A percentile compares a stretch with the other conserved stretches of the same genome.
phyloP scores from a whole-genome alignment of 306 rosid species.

The Adenanthera pavonina region DNA sequence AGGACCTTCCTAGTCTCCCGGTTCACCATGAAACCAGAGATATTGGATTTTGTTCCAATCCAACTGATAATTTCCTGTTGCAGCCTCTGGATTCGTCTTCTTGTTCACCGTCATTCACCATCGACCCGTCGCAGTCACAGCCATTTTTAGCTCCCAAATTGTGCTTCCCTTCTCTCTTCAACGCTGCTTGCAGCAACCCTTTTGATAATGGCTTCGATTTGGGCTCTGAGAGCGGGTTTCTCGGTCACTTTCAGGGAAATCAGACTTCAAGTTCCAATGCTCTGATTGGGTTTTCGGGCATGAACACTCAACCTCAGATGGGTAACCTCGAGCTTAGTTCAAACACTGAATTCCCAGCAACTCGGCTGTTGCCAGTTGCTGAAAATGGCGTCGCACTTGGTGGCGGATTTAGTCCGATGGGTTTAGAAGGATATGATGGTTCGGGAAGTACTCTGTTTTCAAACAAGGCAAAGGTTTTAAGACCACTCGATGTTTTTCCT shows the following conservation, averaged over 20 bases:
- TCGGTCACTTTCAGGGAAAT: slow-evolving; percentile 40
- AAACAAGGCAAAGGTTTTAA: slow-evolving; percentile 49
- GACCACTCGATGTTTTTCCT: slow-evolving; percentile 61
- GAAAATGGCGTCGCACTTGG: slow-evolving; percentile 38
- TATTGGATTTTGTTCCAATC: slow-evolving; percentile 50
- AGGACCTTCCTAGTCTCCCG: slow-evolving; percentile 39
- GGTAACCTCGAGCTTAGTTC: slow-evolving; percentile 51
- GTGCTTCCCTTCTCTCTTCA: slow-evolving; percentile 59
- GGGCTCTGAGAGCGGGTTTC: slow-evolving; percentile 55
- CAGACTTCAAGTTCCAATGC: slow-evolving; percentile 49
- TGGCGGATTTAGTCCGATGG: slow-evolving; percentile 41
- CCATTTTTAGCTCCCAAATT: slow-evolving; percentile 55
- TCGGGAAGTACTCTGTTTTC: slow-evolving; percentile 53
- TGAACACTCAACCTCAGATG: slow-evolving; percentile 46
- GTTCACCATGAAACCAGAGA: slow-evolving; percentile 46
- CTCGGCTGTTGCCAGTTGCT: slow-evolving; percentile 37
- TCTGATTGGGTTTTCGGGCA: slow-evolving; percentile 46
- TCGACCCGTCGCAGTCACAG: slow-evolving; percentile 60
- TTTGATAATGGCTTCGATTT: slow-evolving; percentile 70
- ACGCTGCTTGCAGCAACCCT: slow-evolving; percentile 42
- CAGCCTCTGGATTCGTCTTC: slow-evolving; percentile 66
- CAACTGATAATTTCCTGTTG: slow-evolving; percentile 48
- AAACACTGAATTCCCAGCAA: slow-evolving; percentile 50
- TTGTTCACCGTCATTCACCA: slow-evolving; percentile 59
- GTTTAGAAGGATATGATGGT: slow-evolving; percentile 51